Base-by-base conservation (phyloP, 2,329 filamentous ascomycete species). In the Aspergillus hortae region DNA sequence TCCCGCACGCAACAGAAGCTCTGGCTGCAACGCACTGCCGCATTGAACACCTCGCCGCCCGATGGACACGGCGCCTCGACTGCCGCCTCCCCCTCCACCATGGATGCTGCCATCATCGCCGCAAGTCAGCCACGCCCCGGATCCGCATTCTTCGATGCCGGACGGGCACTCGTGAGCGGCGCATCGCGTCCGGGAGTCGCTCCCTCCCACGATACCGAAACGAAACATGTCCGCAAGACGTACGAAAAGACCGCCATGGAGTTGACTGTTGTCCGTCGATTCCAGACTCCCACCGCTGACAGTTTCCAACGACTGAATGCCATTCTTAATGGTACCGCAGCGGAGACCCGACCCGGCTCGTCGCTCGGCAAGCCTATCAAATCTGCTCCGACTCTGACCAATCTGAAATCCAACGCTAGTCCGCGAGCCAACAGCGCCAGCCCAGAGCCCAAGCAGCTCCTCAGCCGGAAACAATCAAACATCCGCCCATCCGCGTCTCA, bases 1-100 rank as follows among this genome's bases (percentile, higher is more conserved):
- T 77, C 75, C n/a, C 68, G 75, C 46, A 77, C 75, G 4, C 74
- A 77, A 55, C 75, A 77, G 56, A 76, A 75, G 54, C 67, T 77
- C 11, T 77, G 75, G 71, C 66, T 77, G 40, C 74, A 77, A 53
- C 69, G 74, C 43, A 75, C 74, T 10, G 73, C 74, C 21, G 66
- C 72, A 10, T 60, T 75, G 14, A 74, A 74, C 30, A 74, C 73
- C 44, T 76, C 74, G 4, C 71, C 74, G 15, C 72, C 72, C 4
- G 72, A 74, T 52, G 54, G 59, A 12, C 68, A 72, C 61, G 70
- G 69, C 21, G 56, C 65, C 7, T 54, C 68, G 4, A 46, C 67
- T 3, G 56, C 62, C 17, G 60, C 61, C 1, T 61, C 73, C 17
- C 66, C 70, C 6, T 66, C 73, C 3, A 57, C 62, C 2, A 65